A percentile compares a stretch with the other conserved stretches of the same genome.
Evolutionary conservation across 2,329 filamentous ascomycete species (phyloP).

Genomic region (Clonostachys sp.): DNA sequence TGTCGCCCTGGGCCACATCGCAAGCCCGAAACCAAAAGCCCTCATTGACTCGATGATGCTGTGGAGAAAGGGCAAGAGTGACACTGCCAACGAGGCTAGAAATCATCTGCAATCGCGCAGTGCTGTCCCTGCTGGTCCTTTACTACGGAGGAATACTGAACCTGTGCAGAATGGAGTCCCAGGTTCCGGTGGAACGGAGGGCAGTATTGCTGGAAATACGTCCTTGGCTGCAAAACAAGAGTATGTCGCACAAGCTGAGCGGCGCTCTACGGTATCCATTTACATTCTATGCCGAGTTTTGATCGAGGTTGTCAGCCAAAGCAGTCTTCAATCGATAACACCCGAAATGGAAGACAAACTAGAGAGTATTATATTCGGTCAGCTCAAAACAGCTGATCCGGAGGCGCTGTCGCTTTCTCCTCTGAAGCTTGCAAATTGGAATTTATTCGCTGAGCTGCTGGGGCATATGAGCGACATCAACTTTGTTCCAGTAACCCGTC

Average conservation of each 20-base stretch:
- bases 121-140: constrained; percentile 35
- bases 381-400: constrained; percentile 82
- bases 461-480: constrained; percentile 96
- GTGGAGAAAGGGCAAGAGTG: constrained; percentile 95
- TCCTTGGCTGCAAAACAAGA: constrained; percentile 56
- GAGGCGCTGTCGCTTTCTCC: constrained; percentile 75
- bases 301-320: constrained; percentile 91
- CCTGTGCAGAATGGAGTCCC: constrained; percentile 45
- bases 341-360: constrained; percentile 90
- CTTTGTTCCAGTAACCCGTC: constrained; percentile 76
- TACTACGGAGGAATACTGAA: constrained; percentile 72
- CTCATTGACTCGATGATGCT: constrained; percentile 97
- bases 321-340: constrained; percentile 75
- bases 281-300: constrained; percentile 93
- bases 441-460: constrained; percentile 84
- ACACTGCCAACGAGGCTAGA: constrained; percentile 71
- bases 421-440: constrained; percentile 90
- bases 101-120: constrained; percentile 47
- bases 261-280: constrained; percentile 88
- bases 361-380: constrained; percentile 94
- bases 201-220: constrained; percentile 23
- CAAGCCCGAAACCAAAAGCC: constrained; percentile 88
- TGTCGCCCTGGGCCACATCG: constrained; percentile 87
- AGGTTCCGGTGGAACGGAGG: constrained; percentile 14
- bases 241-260: constrained; percentile 74